Conservation (phyloP, 371 early-diverging fungal species). For the Mucor irregularis region DNA sequence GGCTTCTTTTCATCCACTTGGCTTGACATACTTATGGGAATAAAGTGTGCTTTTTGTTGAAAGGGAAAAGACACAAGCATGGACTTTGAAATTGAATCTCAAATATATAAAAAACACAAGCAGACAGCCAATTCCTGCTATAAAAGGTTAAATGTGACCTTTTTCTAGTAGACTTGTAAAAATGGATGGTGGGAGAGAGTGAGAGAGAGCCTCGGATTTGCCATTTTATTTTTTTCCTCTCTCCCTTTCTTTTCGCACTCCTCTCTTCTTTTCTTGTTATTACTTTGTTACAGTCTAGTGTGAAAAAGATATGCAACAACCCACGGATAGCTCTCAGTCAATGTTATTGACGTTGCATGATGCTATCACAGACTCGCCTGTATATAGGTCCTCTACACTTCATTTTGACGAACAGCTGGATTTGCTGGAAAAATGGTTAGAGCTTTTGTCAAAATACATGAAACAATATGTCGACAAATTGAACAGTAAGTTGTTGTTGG, state of each 20-base stretch:
- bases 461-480: conserved; percentile 49
- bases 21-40: no score
- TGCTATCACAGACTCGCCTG: conserved; percentile 71
- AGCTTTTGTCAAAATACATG: conserved; percentile 44
- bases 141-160: no score
- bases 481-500: conserved; percentile 36
- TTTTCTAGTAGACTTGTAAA: no score
- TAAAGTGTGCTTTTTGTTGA: no score
- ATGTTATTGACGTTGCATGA: conserved; percentile 57
- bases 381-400: conserved; percentile 61
- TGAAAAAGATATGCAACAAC: conserved; percentile 4
- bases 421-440: conserved; percentile 65
- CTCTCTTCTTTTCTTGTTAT: background rate
- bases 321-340: conserved; percentile 14
- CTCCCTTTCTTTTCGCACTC: conserved; percentile 2
- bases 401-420: conserved; percentile 74
- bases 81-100: no score
- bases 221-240: no score
- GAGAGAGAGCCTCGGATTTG: no score
- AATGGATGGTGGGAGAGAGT: no score
- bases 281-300: background rate
- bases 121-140: no score
- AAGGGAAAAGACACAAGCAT: no score
- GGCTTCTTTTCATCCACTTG: background rate
- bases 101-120: no score